Evolutionary conservation across 768 basidiomycete genomes (phyloP).

Genomic region (Suillus decipiens): DNA sequence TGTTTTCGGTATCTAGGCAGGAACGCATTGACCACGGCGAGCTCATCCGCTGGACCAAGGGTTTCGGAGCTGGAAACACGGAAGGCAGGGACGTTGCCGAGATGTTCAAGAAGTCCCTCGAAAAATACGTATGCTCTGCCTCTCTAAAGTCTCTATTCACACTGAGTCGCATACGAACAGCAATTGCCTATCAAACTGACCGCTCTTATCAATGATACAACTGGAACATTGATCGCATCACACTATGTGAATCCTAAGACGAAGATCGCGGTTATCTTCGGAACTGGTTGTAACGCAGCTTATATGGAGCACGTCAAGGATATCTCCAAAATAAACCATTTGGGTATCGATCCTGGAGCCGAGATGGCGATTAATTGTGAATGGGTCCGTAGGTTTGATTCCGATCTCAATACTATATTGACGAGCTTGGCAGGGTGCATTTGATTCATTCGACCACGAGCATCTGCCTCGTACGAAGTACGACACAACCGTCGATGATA

Average conservation of each 20-base stretch:
- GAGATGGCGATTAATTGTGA: constrained; percentile 98
- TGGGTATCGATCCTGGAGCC: constrained; percentile 64
- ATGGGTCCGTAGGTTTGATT: constrained; percentile 62
- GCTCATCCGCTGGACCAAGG: constrained; percentile 99
- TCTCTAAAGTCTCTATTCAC: constrained; percentile 8
- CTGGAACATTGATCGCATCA: constrained; percentile 95
- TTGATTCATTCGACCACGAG: constrained; percentile 94
- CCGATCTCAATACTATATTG: constrained; percentile 3
- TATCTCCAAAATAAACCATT: constrained; percentile 80
- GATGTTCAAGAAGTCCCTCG: constrained; percentile 86
- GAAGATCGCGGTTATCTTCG: constrained; percentile 95
- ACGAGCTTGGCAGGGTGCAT: constrained; percentile 72
- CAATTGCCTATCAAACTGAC: constrained; percentile 81
- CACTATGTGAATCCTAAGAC: constrained; percentile 91
- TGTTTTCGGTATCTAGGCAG: constrained; percentile 56
- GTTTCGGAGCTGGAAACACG: constrained; percentile 88
- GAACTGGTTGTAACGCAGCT: constrained; percentile 97
- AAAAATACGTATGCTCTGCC: constrained; percentile 55
- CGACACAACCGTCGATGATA: constrained; percentile 88
- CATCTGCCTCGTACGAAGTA: constrained; percentile 95
- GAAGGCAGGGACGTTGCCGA: constrained; percentile 92
- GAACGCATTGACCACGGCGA: constrained; percentile 90
- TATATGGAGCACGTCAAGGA: constrained; percentile 91
- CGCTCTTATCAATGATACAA: constrained; percentile 96
- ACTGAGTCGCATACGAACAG: constrained; percentile 38